A percentile compares a stretch with the other conserved stretches of the same genome.
Evolutionary conservation across 805 yeast species (phyloP).

Genomic region (Candida montana): DNA sequence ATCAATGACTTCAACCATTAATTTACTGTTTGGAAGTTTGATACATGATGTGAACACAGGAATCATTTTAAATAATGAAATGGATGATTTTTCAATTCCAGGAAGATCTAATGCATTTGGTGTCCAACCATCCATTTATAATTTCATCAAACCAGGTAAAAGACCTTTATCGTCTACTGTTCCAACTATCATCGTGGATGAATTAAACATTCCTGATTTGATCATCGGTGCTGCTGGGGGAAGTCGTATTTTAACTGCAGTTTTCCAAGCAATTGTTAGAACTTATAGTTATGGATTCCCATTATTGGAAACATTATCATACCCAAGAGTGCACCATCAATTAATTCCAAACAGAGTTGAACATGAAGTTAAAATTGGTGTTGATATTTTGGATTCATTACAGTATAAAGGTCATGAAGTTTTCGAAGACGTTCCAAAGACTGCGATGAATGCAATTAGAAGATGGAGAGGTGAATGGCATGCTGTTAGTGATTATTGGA

Average conservation of each 20-base stretch:
- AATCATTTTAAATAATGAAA: conserved; percentile 76
- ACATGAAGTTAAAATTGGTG: conserved; percentile 52
- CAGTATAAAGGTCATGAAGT: conserved; percentile 45
- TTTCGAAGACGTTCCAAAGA: conserved; percentile 37
- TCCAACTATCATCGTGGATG: conserved; percentile 61
- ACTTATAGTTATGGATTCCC: conserved; percentile 52
- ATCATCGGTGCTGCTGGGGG: conserved; percentile 96
- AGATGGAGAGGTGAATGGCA: conserved; percentile 35
- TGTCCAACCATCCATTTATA: conserved; percentile 73
- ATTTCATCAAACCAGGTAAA: conserved; percentile 67
- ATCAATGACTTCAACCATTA: conserved; percentile 83
- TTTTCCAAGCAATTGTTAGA: conserved; percentile 75
- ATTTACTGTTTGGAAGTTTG: conserved; percentile 74
- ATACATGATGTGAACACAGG: conserved; percentile 83
- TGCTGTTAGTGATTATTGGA: conserved; percentile 89
- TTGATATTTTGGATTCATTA: conserved; percentile 34
- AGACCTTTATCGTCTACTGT: conserved; percentile 83
- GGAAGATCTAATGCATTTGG: conserved; percentile 68
- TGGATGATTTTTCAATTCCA: conserved; percentile 91
- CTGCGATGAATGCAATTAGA: conserved; percentile 55
- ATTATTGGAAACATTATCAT: conserved; percentile 64
- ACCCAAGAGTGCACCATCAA: conserved; percentile 87
- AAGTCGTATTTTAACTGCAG: conserved; percentile 74
- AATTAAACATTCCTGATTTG: conserved; percentile 47
- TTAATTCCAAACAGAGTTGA: conserved; percentile 64